Evolutionary conservation across 768 basidiomycete species (phyloP).

Genomic region (Rhodocollybia butyracea): DNA sequence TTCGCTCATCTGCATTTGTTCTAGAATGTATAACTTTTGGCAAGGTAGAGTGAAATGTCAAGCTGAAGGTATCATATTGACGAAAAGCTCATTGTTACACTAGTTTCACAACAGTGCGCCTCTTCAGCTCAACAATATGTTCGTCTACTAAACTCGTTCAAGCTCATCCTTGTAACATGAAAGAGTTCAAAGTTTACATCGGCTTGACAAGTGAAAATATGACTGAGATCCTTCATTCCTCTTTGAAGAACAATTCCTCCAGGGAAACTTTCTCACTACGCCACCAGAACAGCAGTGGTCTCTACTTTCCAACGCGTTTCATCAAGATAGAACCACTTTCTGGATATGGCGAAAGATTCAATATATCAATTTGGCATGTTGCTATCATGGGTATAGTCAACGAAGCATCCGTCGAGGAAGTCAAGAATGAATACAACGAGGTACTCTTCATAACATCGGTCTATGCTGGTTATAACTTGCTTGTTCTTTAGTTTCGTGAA

Average conservation of each 20-base stretch:
- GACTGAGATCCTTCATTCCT: constrained; percentile 60
- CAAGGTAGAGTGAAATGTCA: constrained; percentile 48
- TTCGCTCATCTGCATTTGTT: constrained; percentile 8
- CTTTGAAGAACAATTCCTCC: constrained; percentile 61
- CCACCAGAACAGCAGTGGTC: constrained; percentile 52
- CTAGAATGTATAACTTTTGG: constrained; percentile 78
- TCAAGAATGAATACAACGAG: constrained; percentile 55
- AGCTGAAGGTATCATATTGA: background rate
- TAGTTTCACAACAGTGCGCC: constrained; percentile 42
- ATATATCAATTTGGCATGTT: constrained; percentile 79
- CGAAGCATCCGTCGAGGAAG: constrained; percentile 50
- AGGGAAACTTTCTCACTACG: constrained; percentile 62
- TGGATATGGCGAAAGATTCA: constrained; percentile 42
- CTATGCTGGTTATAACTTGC: background rate
- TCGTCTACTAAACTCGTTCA: constrained; percentile 9
- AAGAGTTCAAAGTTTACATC: constrained; percentile 72
- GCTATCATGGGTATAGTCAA: constrained; percentile 59
- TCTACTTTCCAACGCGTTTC: constrained; percentile 62
- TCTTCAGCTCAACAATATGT: constrained; percentile 1
- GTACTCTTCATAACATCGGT: constrained; percentile 33
- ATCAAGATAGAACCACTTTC: constrained; percentile 75
- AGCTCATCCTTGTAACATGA: constrained; percentile 87
- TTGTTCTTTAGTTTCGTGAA: constrained; percentile 56
- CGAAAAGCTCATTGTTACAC: background rate
- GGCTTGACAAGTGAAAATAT: constrained; percentile 64